phyloP scores from a whole-genome alignment of 2,329 filamentous ascomycete genomes.

The Chlorencoelia australis region DNA sequence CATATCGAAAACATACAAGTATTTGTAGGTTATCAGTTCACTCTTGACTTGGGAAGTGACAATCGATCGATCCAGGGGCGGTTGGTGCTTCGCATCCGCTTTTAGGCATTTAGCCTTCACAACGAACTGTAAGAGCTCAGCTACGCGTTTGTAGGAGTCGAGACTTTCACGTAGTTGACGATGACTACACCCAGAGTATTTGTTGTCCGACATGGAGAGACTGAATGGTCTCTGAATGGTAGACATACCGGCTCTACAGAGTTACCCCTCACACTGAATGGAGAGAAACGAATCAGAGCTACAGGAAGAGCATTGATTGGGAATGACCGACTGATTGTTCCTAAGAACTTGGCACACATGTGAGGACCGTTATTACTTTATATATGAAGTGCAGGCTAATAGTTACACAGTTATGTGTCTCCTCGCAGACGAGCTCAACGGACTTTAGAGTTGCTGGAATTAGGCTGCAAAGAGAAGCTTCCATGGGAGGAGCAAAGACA shows the following conservation, averaged over 20 bases:
- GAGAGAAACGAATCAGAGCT: constrained; percentile 63
- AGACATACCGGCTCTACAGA: constrained; percentile 80
- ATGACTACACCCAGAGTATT: constrained; percentile 59
- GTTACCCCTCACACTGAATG: constrained; percentile 72
- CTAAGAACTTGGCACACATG: constrained; percentile 73
- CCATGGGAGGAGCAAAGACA: constrained; percentile 55
- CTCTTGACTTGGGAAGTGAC: no score
- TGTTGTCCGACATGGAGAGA: constrained; percentile 84
- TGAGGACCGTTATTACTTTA: constrained; percentile 32
- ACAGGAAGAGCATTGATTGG: constrained; percentile 81
- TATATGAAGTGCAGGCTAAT: neutral
- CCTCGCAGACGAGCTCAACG: constrained; percentile 75
- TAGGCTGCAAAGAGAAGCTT: constrained; percentile 57
- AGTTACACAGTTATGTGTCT: constrained; percentile 61
- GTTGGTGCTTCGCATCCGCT: no score
- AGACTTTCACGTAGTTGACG: no score
- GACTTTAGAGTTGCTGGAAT: constrained; percentile 79
- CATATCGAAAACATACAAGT: no score
- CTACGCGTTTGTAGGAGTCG: neutral
- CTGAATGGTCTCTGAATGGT: constrained; percentile 85
- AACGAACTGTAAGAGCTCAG: neutral
- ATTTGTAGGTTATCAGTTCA: no score
- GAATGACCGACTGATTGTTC: constrained; percentile 73
- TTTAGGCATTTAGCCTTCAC: no score
- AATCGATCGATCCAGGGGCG: no score